Evolutionary conservation across 306 rosid genomes (phyloP), one percentile per base, ranked within the genome.

Genomic region (Malus asiatica): DNA sequence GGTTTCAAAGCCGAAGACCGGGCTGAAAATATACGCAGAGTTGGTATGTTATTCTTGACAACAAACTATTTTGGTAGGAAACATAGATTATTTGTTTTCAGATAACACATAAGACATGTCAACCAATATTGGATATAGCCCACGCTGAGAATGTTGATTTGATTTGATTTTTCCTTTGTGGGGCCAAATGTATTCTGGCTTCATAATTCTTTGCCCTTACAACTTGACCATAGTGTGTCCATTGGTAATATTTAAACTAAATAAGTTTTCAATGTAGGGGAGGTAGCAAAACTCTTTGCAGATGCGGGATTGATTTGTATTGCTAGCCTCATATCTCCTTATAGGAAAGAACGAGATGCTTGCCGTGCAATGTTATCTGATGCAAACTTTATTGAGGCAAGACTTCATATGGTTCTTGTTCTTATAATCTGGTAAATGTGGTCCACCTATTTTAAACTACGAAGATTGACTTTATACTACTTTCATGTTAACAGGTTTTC

Each of bases 271-370:
- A 71, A 66, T 78, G 75, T 85, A 90, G 97, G 96, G 40, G 97
- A 92, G 76, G 96, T 90, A 46, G 93, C 96, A 73, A 90, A 86
- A 78, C 90, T 90, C 66, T 92, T 92, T 82, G 91, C 96, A 1
- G 96, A 92, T 80, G 87, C 97, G 27, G 97, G 97, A 76, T 72
- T 92, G 77, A 77, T 90, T 69, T 87, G 90, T 68, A 86, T 88
- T 59, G 96, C 96, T 38, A 90, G 97, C 76, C 88, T 92, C 80
- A 92, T 92, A 78, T 92, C 96, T 78, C 97, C 97, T 5, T 90
- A 90, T 71, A 80, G 88, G 83, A 87, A 79, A 73, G 96, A 92
- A 46, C 83, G 97, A 13, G 93, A 86, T 52, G 75, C 76, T 73
- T 92, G 97, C 65, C 97, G 96, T 73, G 88, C 87, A 70, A 83